Evolutionary conservation across 208 protist genomes (phyloP).

Genomic region (Angomonas desouzai): DNA sequence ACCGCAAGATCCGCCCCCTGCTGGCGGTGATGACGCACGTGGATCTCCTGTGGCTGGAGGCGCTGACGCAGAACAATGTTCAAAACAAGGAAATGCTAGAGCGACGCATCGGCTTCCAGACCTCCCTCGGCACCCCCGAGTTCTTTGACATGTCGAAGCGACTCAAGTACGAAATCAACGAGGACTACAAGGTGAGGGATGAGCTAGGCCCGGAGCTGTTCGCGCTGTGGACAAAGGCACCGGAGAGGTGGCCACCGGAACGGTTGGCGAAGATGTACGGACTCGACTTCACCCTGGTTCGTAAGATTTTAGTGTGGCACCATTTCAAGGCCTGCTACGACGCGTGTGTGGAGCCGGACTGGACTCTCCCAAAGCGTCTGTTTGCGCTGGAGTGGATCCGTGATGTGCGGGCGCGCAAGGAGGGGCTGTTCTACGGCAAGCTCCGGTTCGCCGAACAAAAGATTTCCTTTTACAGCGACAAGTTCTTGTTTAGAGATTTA

Average conservation of each 20-base stretch:
- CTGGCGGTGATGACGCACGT: conserved; percentile 91
- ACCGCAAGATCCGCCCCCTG: conserved; percentile 87
- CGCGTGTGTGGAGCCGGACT: conserved; percentile 91
- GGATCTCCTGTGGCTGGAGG: conserved; percentile 89
- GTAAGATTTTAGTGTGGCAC: conserved; percentile 92
- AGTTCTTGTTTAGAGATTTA: conserved; percentile 90
- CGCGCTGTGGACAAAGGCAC: conserved; percentile 91
- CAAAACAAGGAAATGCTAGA: conserved; percentile 86
- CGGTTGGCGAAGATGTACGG: conserved; percentile 92
- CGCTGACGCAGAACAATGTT: conserved; percentile 86
- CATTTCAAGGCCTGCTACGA: conserved; percentile 94
- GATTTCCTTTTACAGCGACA: conserved; percentile 93
- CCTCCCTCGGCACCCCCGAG: conserved; percentile 88
- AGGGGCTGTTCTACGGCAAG: conserved; percentile 90
- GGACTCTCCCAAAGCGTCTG: conserved; percentile 89
- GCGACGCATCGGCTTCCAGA: conserved; percentile 87
- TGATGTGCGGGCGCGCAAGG: conserved; percentile 84
- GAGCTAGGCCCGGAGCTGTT: conserved; percentile 92
- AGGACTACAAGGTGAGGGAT: conserved; percentile 93
- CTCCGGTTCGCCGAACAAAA: conserved; percentile 92
- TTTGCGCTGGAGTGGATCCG: conserved; percentile 93
- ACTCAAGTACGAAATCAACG: conserved; percentile 91
- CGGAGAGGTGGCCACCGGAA: conserved; percentile 92
- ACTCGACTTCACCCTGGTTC: conserved; percentile 88
- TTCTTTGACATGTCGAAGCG: conserved; percentile 93